Evolutionary conservation across 768 basidiomycete genomes (phyloP), one percentile per base, ranked within the genome.

Genomic region (Suillus discolor): DNA sequence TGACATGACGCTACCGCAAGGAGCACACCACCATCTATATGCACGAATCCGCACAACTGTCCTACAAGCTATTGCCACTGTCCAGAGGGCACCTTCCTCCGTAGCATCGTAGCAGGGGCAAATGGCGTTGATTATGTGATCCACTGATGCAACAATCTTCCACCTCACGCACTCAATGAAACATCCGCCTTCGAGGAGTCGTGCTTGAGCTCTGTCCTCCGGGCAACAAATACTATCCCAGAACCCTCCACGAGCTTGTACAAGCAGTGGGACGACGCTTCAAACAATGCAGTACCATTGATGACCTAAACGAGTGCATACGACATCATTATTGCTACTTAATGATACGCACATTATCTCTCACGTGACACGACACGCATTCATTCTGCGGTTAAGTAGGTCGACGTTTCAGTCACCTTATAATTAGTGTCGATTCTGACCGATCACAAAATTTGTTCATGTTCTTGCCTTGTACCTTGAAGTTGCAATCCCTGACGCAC

Each of bases 261-360:
- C 2, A 0, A 3, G 25, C 51, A 8, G 3, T 53, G 2, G 0
- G 2, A 16, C 1, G 15, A 53, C 25, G 51, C 25, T 53, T 53
- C 18, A 1, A 9, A 2, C 25, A 18, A 6, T 3, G 28, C 1
- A 28, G 51, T 8, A 53, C 3, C 16, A 53, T 53, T 18, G 51
- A 28, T 16, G 7, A 53, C 28, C 25, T 53, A 28, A 28, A 16
- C 7, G 51, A 53, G 28, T 16, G 51, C 51, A 53, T 53, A 28
- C 51, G 28, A 18, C 7, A 4, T 28, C 0, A 7, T 16, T 8
- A n/a, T n/a, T n/a, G n/a, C n/a, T n/a, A n/a, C n/a, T n/a, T n/a
- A n/a, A n/a, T n/a, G n/a, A n/a, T n/a, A n/a, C n/a, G n/a, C n/a
- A n/a, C n/a, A n/a, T n/a, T n/a, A n/a, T n/a, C n/a, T n/a, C n/a